Evolutionary conservation across 768 basidiomycete species (phyloP), one percentile per base, ranked within the genome.

Genomic region (Lactarius deliciosus): DNA sequence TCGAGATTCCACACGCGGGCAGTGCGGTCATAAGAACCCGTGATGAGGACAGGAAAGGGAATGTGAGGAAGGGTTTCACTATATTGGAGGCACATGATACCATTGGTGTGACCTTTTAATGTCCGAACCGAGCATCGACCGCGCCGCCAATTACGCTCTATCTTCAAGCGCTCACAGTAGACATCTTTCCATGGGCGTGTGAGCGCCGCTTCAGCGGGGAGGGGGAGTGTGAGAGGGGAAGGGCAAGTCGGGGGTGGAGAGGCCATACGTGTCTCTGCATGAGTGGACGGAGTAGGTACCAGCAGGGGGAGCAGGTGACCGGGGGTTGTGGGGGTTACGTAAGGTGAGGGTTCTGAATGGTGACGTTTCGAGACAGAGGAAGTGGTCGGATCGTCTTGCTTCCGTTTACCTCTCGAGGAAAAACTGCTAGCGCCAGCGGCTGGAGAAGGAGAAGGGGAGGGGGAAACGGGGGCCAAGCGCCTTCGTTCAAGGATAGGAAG

Each of bases 121-220:
- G 89, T 92, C 57, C 90, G 90, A 43, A 90, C 89, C 6, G 83
- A 88, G 77, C 89, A 96, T 38, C 93, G 86, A 11, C 96, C 96
- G 55, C 93, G 88, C 22, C 96, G 86, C 97, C 97, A 99, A 76
- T 99, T 99, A 57, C 95, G 86, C 77, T 98, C 97, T 54, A 99
- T 86, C 22, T 89, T 88, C 76, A 98, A 86, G n/a, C 97, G 89
- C 76, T 99, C 97, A 74, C 91, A 93, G 77, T 98, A 99, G 22
- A 99, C 96, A 70, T 92, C 89, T 76, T 99, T 99, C 97, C 97
- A 99, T 0, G 96, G 97, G 54, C 95, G 86, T 18, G 93, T 96
- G 66, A 84, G 72, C 18, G 80, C 79, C 30, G 76, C 58, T 1
- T 64, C 54, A 16, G 65, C 40, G 7, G 69, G 62, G 25, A 7